These are phyloP conservation scores for Wickerhamiella musiphila DNA, from an alignment of 805 yeast genomes.

Conservation along the genomic window DNA sequence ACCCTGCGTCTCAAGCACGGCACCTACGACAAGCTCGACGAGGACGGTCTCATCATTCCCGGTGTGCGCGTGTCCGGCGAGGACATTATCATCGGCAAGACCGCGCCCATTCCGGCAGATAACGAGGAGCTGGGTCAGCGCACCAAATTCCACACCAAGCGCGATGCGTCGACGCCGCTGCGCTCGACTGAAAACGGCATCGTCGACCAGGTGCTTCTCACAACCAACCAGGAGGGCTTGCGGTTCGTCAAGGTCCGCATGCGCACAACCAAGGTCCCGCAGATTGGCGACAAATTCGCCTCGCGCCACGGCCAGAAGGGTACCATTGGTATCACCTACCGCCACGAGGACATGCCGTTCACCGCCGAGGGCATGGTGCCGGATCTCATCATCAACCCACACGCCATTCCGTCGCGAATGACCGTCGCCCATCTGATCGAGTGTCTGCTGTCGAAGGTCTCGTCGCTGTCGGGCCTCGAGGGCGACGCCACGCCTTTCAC, in stretches of 20 bases:
- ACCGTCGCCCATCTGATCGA: constrained; percentile 98
- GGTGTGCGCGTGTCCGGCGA: constrained; percentile 98
- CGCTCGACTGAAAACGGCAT: constrained; percentile 96
- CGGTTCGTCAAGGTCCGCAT: constrained; percentile 95
- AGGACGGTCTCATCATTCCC: constrained; percentile 94
- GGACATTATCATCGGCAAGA: constrained; percentile 95
- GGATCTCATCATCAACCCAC: constrained; percentile 93
- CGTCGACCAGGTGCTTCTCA: constrained; percentile 90
- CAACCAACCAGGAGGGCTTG: constrained; percentile 96
- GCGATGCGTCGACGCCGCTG: constrained; percentile 96
- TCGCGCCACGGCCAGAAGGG: constrained; percentile 99
- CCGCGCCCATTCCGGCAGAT: constrained; percentile 98
- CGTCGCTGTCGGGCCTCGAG: constrained; percentile 86
- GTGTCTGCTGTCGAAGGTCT: constrained; percentile 88
- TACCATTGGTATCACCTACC: constrained; percentile 96
- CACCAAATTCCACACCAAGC: constrained; percentile 92
- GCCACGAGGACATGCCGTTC: constrained; percentile 98
- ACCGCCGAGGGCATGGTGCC: constrained; percentile 93
- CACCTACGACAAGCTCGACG: constrained; percentile 93
- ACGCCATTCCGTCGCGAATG: constrained; percentile 99
- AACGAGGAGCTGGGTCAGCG: constrained; percentile 97
- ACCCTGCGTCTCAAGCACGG: constrained; percentile 94
- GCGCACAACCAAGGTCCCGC: constrained; percentile 97
- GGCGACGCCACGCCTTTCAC: constrained; percentile 99
- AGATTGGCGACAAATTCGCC: constrained; percentile 98